Conservation (phyloP, 345 rosid genomes). For the Jatropha curcas region DNA sequence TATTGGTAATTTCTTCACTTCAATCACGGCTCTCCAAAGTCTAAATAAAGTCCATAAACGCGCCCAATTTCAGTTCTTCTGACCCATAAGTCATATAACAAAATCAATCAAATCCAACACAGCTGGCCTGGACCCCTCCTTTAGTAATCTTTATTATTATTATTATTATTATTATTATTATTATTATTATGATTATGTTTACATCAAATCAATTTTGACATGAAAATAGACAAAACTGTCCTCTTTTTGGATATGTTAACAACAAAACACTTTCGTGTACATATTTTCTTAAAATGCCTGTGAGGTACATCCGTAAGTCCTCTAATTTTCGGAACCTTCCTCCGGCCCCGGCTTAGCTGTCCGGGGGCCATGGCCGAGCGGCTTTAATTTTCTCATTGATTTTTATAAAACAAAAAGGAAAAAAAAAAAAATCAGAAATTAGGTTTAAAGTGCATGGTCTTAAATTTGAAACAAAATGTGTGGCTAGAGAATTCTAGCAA, state of each 20-base stretch:
- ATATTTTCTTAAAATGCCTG: too few relatives aligned
- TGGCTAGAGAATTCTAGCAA: constrained; percentile 2
- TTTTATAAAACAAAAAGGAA: not conserved
- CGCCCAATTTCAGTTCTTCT: not conserved
- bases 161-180: too few relatives aligned
- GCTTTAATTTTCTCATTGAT: not conserved
- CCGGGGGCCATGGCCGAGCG: too few relatives aligned
- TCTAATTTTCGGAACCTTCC: not conserved
- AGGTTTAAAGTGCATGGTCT: not conserved
- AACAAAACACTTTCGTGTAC: too few relatives aligned
- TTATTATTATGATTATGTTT: too few relatives aligned
- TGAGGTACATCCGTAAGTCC: constrained; percentile 5
- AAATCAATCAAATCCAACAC: not conserved
- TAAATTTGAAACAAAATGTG: not conserved
- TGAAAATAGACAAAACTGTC: not conserved
- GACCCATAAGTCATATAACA: not conserved
- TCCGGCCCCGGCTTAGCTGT: not conserved
- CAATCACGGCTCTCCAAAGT: too few relatives aligned
- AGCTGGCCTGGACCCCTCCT: constrained; percentile 9
- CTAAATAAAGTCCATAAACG: too few relatives aligned
- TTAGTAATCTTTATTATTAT: too few relatives aligned
- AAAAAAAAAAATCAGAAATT: too few relatives aligned
- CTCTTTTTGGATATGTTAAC: too few relatives aligned
- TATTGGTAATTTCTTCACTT: too few relatives aligned
- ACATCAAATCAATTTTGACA: not conserved